These are phyloP conservation scores for Aspergillus incahuasiensis DNA, from an alignment of 495 filamentous ascomycete genomes.

Conservation along the genomic window DNA sequence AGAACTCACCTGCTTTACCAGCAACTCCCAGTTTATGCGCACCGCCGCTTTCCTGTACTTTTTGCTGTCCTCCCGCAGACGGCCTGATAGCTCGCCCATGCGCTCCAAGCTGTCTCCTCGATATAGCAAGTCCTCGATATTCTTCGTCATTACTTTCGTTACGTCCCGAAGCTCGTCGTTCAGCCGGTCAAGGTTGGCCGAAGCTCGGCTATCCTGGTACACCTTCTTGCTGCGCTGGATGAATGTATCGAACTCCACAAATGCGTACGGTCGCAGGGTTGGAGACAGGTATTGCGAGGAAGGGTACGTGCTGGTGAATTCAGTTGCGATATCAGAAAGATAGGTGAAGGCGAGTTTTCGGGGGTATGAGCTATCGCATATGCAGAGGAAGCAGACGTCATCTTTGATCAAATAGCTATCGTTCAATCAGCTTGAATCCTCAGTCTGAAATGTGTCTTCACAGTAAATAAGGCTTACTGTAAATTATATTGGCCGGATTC, in stretches of 20 bases:
- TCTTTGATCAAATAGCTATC: slow-evolving; percentile 77
- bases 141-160: slow-evolving; percentile 99
- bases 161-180: slow-evolving; percentile 97
- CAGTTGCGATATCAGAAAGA: slow-evolving; percentile 82
- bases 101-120: slow-evolving; percentile 90
- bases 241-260: slow-evolving; percentile 97
- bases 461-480: slow-evolving; percentile 57
- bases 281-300: slow-evolving; percentile 65
- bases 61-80: slow-evolving; percentile 84
- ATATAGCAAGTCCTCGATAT: slow-evolving; percentile 97
- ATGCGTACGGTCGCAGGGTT: slow-evolving; percentile 83
- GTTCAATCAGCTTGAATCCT: neutral
- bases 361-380: slow-evolving; percentile 89
- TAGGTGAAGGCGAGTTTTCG: slow-evolving; percentile 99
- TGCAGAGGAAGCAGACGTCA: slow-evolving; percentile 83
- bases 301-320: slow-evolving; percentile 87
- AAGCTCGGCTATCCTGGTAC: slow-evolving; percentile 89
- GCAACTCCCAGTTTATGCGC: slow-evolving; percentile 95
- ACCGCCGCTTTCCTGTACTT: slow-evolving; percentile 92
- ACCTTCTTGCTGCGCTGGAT: slow-evolving; percentile 89
- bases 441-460: neutral
- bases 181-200: slow-evolving; percentile 78
- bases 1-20: slow-evolving; percentile 77
- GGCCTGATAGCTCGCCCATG: slow-evolving; percentile 90
- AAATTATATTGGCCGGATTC: slow-evolving; percentile 80